Evolutionary conservation across 176 grass and related monocot species (phyloP).

Genomic region (Hordeum marinum): DNA sequence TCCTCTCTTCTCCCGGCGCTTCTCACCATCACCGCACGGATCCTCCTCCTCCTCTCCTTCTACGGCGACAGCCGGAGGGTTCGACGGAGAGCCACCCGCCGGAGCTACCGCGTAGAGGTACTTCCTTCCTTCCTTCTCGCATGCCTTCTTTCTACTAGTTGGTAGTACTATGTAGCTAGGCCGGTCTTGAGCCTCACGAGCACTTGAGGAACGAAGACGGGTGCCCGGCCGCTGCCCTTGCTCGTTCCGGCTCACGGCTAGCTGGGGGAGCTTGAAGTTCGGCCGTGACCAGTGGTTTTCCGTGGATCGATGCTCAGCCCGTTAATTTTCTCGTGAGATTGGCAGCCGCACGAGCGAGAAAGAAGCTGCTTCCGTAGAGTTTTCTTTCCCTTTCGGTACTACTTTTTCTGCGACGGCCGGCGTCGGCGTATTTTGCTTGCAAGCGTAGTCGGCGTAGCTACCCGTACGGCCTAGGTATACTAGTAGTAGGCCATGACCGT

Average conservation of each 20-base stretch:
- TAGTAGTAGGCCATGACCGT: neutral
- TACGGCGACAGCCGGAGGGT: neutral
- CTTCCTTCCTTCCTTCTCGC: neutral
- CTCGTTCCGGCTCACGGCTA: neutral
- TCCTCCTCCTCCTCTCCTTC: no score
- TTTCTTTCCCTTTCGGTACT: neutral
- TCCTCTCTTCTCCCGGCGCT: no score
- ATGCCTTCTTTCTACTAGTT: neutral
- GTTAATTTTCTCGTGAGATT: neutral
- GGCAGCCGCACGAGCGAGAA: neutral
- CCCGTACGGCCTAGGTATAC: neutral
- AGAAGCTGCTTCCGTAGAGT: neutral
- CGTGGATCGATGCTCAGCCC: neutral
- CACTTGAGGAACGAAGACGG: neutral
- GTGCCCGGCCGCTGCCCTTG: neutral
- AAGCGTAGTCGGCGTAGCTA: neutral
- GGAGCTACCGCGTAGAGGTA: slow-evolving; percentile 20
- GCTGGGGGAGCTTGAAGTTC: neutral
- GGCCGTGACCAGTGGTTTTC: no score
- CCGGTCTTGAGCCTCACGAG: neutral
- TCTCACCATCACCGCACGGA: no score
- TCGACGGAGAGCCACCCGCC: neutral
- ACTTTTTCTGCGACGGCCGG: neutral
- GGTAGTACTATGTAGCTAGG: neutral
- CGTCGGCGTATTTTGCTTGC: neutral